Evolutionary conservation across 2,329 filamentous ascomycete species (phyloP).

Genomic region (Tolypocladium ovalisporum): DNA sequence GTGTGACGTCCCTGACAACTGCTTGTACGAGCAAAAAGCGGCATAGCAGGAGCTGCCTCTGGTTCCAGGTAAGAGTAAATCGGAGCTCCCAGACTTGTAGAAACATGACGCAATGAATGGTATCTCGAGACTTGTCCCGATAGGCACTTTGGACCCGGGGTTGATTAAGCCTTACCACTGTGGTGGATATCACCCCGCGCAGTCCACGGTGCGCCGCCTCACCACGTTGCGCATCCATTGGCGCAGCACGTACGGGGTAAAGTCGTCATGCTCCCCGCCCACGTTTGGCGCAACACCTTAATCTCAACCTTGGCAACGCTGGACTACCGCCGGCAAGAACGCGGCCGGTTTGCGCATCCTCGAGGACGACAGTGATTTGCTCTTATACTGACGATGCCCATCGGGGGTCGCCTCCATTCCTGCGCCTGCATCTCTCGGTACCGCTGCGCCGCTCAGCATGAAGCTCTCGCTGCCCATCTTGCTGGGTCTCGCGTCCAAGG

Average conservation of each 20-base stretch:
- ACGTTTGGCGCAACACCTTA: neutral
- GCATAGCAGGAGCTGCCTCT: no score
- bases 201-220: no score
- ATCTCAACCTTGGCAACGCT: neutral
- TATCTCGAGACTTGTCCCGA: no score
- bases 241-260: neutral
- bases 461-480: slow-evolving; percentile 19
- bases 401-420: neutral
- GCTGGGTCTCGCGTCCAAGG: slow-evolving; percentile 16
- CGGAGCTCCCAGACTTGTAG: no score
- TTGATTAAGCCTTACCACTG: no score
- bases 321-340: neutral
- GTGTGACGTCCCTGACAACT: no score
- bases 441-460: slow-evolving; percentile 12
- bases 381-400: neutral
- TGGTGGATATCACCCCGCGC: no score
- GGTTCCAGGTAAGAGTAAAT: no score
- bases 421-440: neutral
- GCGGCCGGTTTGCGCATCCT: neutral
- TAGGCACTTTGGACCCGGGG: no score
- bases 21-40: no score
- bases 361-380: neutral
- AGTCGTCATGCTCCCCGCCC: neutral
- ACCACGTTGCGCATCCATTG: neutral
- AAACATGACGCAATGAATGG: no score